A percentile compares a stretch with the other conserved stretches of the same genome.
Evolutionary conservation across 2,329 filamentous ascomycete species (phyloP).

Genomic region (Aspergillus sp.): DNA sequence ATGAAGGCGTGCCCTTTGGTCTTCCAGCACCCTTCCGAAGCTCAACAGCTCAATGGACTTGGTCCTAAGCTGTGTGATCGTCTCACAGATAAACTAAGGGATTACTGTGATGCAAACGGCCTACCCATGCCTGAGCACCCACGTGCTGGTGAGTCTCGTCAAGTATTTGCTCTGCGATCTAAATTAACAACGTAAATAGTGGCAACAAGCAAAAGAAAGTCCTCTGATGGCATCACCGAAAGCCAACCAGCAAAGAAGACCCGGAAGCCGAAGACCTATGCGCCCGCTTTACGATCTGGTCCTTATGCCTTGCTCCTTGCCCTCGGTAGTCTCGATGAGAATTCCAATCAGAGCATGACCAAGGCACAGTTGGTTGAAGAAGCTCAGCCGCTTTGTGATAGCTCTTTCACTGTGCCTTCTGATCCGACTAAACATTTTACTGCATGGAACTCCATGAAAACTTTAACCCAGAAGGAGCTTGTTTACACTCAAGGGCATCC

Average conservation of each 20-base stretch:
- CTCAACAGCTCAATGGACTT: slow-evolving; percentile 70
- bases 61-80: slow-evolving; percentile 70
- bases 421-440: slow-evolving; percentile 72
- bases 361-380: slow-evolving; percentile 68
- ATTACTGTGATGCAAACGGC: slow-evolving; percentile 65
- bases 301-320: slow-evolving; percentile 71
- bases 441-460: slow-evolving; percentile 82
- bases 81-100: slow-evolving; percentile 58
- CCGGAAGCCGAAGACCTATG: slow-evolving; percentile 62
- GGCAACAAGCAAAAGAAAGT: slow-evolving; percentile 30
- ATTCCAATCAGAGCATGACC: slow-evolving; percentile 58
- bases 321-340: slow-evolving; percentile 60
- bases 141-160: slow-evolving; percentile 33
- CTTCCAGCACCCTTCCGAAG: slow-evolving; percentile 71
- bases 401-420: slow-evolving; percentile 67
- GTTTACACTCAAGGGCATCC: slow-evolving; percentile 71
- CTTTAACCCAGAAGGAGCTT: slow-evolving; percentile 69
- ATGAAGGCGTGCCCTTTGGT: slow-evolving; percentile 71
- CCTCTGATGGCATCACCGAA: slow-evolving; percentile 29
- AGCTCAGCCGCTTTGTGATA: slow-evolving; percentile 70
- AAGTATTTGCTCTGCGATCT: background rate
- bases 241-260: slow-evolving; percentile 55
- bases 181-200: slow-evolving; percentile 15
- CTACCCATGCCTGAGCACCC: slow-evolving; percentile 66
- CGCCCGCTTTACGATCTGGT: slow-evolving; percentile 71